Evolutionary conservation across 1,284 basidiomycete genomes (phyloP).

Genomic region (Entoloma clypeatum): DNA sequence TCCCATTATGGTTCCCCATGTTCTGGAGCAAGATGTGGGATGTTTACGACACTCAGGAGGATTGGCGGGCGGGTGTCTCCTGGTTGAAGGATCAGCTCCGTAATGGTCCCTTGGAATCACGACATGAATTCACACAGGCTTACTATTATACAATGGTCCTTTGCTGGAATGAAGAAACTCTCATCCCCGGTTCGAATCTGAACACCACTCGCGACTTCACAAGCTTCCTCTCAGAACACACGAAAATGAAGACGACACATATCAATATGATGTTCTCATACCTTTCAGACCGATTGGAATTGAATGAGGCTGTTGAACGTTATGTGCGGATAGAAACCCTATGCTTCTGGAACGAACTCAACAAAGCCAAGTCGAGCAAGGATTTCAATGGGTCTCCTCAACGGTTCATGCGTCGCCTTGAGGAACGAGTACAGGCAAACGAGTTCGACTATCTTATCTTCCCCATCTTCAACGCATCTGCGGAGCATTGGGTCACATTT

Average conservation of each 20-base stretch:
- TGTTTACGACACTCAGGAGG: background rate
- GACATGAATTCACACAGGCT: background rate
- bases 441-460: constrained; percentile 5
- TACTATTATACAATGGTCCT: background rate
- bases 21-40: constrained; percentile 1
- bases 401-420: constrained; percentile 5
- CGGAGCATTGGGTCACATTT: constrained; percentile 12
- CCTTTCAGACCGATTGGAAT: constrained; percentile 6
- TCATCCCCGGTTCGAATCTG: constrained; percentile 3
- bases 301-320: constrained; percentile 1
- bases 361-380: constrained; percentile 2
- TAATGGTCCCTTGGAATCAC: no score
- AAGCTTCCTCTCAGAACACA: constrained; percentile 1
- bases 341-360: constrained; percentile 10
- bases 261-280: constrained; percentile 15
- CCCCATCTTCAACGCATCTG: background rate
- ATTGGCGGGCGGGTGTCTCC: constrained; percentile 4
- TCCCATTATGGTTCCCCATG: constrained; percentile 10
- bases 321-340: constrained; percentile 12
- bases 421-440: background rate
- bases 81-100: constrained; percentile 6
- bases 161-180: constrained; percentile 5
- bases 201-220: constrained; percentile 1
- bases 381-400: constrained; percentile 4
- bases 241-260: constrained; percentile 2